These are phyloP conservation scores for Mortierella sp. DNA, from an alignment of 371 early-diverging fungal species.

Conservation along the genomic window DNA sequence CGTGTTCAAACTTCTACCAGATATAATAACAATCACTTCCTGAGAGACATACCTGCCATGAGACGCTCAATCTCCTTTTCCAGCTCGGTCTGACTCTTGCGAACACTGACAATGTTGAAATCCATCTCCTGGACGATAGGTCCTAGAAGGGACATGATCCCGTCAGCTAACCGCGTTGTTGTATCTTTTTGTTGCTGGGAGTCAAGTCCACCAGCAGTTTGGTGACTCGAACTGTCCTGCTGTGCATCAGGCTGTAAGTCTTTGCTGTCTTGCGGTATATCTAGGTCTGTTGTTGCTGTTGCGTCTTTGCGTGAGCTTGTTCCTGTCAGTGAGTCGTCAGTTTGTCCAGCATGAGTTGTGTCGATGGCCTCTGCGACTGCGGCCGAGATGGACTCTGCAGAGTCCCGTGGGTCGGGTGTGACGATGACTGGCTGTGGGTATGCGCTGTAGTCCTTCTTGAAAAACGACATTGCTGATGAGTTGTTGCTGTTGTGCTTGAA, in stretches of 20 bases:
- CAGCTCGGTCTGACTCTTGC: constrained; percentile 68
- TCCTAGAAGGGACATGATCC: constrained; percentile 62
- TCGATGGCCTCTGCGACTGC: constrained; percentile 41
- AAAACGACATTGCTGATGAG: constrained; percentile 38
- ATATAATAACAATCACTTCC: not conserved
- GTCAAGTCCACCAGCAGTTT: not conserved
- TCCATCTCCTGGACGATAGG: constrained; percentile 70
- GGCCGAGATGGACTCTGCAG: constrained; percentile 25
- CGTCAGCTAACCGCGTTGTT: constrained; percentile 51
- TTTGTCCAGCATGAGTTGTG: constrained; percentile 1
- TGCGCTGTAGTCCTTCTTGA: constrained; percentile 37
- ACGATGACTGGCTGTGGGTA: constrained; percentile 57
- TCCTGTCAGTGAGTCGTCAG: not conserved
- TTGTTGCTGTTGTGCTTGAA: not conserved
- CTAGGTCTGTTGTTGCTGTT: not conserved
- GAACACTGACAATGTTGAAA: constrained; percentile 64
- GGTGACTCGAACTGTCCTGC: not conserved
- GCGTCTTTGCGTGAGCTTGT: not conserved
- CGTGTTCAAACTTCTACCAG: not conserved
- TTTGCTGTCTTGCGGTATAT: not conserved
- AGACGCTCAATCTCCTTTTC: constrained; percentile 72
- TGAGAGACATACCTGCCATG: constrained; percentile 62
- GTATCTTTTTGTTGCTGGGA: constrained; percentile 30
- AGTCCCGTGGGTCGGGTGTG: constrained; percentile 33
- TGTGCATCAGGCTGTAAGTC: not conserved